A percentile compares a stretch with the other conserved stretches of the same genome.
Evolutionary conservation across 1,284 basidiomycete genomes (phyloP).

Genomic region (Trichosporon coremiiforme): DNA sequence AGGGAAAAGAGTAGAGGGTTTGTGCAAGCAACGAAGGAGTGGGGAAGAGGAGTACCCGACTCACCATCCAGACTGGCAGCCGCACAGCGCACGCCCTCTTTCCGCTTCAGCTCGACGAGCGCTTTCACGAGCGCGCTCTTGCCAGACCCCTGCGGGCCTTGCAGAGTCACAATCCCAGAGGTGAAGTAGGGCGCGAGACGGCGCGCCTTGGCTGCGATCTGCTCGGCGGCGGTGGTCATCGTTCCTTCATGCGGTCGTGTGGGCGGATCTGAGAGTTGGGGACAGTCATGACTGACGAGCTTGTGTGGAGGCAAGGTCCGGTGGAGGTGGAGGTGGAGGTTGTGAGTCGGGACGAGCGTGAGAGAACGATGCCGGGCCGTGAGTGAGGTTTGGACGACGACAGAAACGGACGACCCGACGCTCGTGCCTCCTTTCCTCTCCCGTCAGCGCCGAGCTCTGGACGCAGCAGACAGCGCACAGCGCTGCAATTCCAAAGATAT

Average conservation of each 20-base stretch:
- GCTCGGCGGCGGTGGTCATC: constrained; percentile 2
- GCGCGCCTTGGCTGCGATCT: constrained; percentile 6
- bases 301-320: too few species aligned
- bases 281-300: too few species aligned
- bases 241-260: too few species aligned
- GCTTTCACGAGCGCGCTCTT: constrained; percentile 32
- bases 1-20: too few species aligned
- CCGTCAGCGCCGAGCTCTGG: neutral
- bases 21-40: neutral
- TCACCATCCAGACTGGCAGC: constrained; percentile 34
- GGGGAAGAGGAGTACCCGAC: neutral
- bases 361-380: too few species aligned
- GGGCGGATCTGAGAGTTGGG: too few species aligned
- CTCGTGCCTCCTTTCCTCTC: neutral
- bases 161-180: constrained; percentile 28
- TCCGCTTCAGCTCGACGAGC: constrained; percentile 24
- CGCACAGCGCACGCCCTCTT: constrained; percentile 26
- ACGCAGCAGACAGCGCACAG: neutral
- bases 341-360: too few species aligned
- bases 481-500: too few species aligned
- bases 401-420: too few species aligned
- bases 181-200: constrained; percentile 1
- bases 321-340: too few species aligned
- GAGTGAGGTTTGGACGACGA: too few species aligned
- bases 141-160: constrained; percentile 35